Evolutionary conservation across 2,329 filamentous ascomycete species (phyloP).

Genomic region (Trichoderma guizhouense): DNA sequence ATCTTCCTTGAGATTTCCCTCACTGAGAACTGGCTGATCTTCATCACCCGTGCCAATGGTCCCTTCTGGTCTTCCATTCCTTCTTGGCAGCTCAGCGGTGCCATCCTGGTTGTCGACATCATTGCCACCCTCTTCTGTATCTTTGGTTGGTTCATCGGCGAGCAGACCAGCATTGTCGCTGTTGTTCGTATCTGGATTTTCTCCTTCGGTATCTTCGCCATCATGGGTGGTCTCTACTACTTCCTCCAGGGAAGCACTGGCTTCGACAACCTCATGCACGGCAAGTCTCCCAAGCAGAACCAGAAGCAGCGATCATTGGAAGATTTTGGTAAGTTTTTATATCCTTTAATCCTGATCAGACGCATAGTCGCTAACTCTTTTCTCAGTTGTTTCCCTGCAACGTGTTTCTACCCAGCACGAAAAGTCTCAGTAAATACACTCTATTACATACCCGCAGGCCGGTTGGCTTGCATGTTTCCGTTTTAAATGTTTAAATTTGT

Average conservation of each 20-base stretch:
- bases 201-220: conserved; percentile 84
- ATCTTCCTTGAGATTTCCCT: conserved; percentile 88
- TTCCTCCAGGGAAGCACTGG: conserved; percentile 75
- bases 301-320: conserved; percentile 81
- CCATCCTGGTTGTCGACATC: conserved; percentile 78
- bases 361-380: conserved; percentile 48
- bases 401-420: conserved; percentile 90
- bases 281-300: conserved; percentile 77
- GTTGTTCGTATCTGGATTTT: conserved; percentile 89
- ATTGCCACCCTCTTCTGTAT: conserved; percentile 81
- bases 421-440: conserved; percentile 65
- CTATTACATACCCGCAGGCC: conserved; percentile 38
- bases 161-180: conserved; percentile 72
- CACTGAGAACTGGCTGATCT: conserved; percentile 94
- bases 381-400: conserved; percentile 77
- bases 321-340: conserved; percentile 73
- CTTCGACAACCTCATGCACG: conserved; percentile 92
- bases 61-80: conserved; percentile 89
- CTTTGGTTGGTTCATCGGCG: conserved; percentile 74
- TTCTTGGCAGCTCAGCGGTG: conserved; percentile 77
- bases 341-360: neutral
- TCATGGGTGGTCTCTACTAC: conserved; percentile 72
- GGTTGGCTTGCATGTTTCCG: conserved; percentile 37
- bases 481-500: conserved; percentile 40
- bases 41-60: conserved; percentile 90